phyloP scores from a whole-genome alignment of 768 basidiomycete species.

The Pholiota microspora region DNA sequence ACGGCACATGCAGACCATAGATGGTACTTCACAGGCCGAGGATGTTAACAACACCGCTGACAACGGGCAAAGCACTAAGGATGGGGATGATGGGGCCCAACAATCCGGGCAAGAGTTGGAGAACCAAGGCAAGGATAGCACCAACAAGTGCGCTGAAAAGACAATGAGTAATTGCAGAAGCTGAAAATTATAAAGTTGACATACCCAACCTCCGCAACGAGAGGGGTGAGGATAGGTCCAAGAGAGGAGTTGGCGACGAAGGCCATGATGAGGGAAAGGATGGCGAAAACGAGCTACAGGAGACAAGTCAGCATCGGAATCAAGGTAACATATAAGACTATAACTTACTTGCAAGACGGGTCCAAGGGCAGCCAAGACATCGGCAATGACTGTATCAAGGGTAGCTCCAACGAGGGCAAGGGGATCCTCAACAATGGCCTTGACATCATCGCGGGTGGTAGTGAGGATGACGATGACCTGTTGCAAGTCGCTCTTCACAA shows the following conservation, averaged over 20 bases:
- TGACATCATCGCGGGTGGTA: constrained; percentile 13
- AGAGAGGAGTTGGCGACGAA: constrained; percentile 9
- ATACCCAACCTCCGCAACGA: constrained; percentile 20
- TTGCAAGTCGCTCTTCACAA: constrained; percentile 8
- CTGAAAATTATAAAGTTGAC: not conserved
- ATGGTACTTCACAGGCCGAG: not conserved
- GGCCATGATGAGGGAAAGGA: constrained; percentile 12
- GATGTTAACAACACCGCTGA: not conserved
- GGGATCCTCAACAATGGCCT: constrained; percentile 16
- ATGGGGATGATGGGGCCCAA: constrained; percentile 13
- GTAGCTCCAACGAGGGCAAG: constrained; percentile 11
- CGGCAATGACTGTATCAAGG: no score
- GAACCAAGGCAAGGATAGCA: constrained; percentile 13
- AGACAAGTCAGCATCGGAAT: not conserved
- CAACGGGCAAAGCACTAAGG: no score
- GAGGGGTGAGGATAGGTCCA: constrained; percentile 9
- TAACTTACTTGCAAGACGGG: constrained; percentile 19
- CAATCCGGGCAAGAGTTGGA: constrained; percentile 18
- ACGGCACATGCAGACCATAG: no score
- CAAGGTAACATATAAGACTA: not conserved
- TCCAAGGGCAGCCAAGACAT: constrained; percentile 13
- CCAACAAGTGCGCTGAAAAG: constrained; percentile 17
- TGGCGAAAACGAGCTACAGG: constrained; percentile 18
- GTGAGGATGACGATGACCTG: constrained; percentile 16
- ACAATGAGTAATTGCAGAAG: not conserved